Conservation (phyloP, 202 grass and related monocot species). For the Bolboschoenoplectus hybrid region DNA sequence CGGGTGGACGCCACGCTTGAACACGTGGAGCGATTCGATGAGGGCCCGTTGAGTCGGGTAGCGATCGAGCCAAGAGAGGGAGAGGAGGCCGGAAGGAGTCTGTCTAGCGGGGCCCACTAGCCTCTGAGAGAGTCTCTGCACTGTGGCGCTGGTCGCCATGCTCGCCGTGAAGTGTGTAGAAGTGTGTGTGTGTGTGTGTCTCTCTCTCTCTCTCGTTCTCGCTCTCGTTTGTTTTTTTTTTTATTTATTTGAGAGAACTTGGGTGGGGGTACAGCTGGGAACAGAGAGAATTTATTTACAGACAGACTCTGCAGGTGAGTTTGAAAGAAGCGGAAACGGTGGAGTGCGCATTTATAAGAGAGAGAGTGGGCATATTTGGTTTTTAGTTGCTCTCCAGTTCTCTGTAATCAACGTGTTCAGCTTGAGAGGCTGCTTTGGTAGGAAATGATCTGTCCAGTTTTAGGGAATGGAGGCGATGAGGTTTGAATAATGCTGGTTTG, state of each 20-base stretch:
- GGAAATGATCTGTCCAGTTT: not conserved
- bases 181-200: not conserved
- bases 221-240: not conserved
- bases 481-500: not conserved
- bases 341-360: constrained; percentile 14
- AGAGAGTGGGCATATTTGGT: not conserved
- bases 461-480: not conserved
- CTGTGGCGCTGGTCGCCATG: constrained; percentile 34
- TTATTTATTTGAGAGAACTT: not conserved
- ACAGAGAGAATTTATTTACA: constrained; percentile 10
- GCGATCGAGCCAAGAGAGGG: constrained; percentile 88
- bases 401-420: too few species aligned
- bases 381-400: too few species aligned
- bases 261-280: constrained; percentile 19
- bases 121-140: constrained; percentile 56
- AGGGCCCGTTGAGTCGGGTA: constrained; percentile 91
- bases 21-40: constrained; percentile 95
- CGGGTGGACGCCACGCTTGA: constrained; percentile 56
- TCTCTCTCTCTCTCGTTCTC: not conserved
- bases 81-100: constrained; percentile 60
- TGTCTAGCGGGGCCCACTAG: constrained; percentile 62
- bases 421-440: too few species aligned
- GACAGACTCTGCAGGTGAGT: not conserved
- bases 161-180: not conserved
- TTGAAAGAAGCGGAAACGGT: constrained; percentile 12